Conservation (phyloP, 805 yeast species). For the Ogataea ganodermae region DNA sequence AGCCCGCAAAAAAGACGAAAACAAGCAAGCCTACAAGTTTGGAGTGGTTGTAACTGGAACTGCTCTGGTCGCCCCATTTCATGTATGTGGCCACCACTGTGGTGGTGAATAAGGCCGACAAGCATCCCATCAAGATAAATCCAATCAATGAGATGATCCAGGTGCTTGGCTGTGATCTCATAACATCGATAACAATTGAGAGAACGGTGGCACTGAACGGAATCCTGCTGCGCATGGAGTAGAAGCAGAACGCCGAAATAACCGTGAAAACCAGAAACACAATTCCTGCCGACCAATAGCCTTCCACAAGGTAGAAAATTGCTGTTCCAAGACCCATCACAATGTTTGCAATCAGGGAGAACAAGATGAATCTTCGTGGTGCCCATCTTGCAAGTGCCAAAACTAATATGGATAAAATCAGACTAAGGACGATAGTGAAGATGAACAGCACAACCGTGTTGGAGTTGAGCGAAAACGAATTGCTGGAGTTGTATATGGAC, state of each 20-base stretch:
- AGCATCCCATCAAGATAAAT: conserved; percentile 58
- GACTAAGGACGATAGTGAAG: conserved; percentile 60
- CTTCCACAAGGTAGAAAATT: conserved; percentile 65
- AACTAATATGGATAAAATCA: conserved; percentile 58
- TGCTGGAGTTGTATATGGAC: conserved; percentile 55
- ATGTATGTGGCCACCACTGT: conserved; percentile 77
- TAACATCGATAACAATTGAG: conserved; percentile 62
- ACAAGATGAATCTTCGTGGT: conserved; percentile 66
- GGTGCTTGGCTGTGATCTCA: conserved; percentile 68
- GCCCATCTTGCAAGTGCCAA: conserved; percentile 61
- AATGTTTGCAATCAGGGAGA: conserved; percentile 69
- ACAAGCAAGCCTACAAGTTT: conserved; percentile 53
- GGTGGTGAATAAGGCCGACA: conserved; percentile 64
- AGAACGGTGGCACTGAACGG: conserved; percentile 32
- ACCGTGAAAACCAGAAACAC: conserved; percentile 41
- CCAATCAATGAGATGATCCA: conserved; percentile 42
- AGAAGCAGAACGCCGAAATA: conserved; percentile 20
- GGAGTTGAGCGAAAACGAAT: conserved; percentile 68
- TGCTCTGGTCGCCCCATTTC: conserved; percentile 51
- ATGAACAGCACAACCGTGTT: conserved; percentile 72
- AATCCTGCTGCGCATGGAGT: conserved; percentile 26
- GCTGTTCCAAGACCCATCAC: conserved; percentile 73
- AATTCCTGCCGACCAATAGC: conserved; percentile 79
- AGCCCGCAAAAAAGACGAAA: conserved; percentile 80
- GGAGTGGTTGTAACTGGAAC: conserved; percentile 21